phyloP scores from a whole-genome alignment of 1,284 basidiomycete species.

The Ustilago curta region DNA sequence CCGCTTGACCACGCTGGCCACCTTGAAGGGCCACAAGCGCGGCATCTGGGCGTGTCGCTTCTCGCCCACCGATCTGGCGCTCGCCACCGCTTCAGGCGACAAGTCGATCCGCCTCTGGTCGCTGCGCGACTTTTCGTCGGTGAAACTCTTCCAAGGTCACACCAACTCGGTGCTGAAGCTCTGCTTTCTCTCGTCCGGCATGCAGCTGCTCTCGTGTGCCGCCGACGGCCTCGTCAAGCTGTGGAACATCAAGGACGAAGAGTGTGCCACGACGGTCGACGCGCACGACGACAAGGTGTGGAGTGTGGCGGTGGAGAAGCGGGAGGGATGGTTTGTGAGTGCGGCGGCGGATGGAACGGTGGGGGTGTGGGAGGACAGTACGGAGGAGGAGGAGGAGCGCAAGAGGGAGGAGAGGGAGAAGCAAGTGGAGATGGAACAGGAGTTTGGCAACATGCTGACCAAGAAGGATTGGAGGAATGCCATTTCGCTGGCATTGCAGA shows the following conservation, averaged over 20 bases:
- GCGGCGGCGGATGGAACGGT: constrained; percentile 94
- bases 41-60: constrained; percentile 97
- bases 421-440: constrained; percentile 79
- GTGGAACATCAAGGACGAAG: constrained; percentile 91
- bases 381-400: constrained; percentile 74
- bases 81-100: constrained; percentile 94
- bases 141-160: constrained; percentile 76
- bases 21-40: constrained; percentile 93
- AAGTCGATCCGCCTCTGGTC: constrained; percentile 94
- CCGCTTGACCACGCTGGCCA: constrained; percentile 79
- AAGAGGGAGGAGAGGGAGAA: constrained; percentile 40
- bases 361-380: constrained; percentile 93
- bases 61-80: constrained; percentile 81
- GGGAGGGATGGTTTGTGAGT: constrained; percentile 85
- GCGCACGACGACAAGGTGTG: constrained; percentile 94
- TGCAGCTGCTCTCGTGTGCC: constrained; percentile 87
- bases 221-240: constrained; percentile 95
- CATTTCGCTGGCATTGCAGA: constrained; percentile 87
- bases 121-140: constrained; percentile 73
- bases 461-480: constrained; percentile 91
- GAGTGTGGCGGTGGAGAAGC: constrained; percentile 83
- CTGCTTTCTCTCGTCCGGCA: constrained; percentile 84
- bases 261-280: constrained; percentile 85
- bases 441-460: constrained; percentile 88
- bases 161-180: constrained; percentile 95